Percentiles rank a stretch among this genome's conserved stretches.
phyloP scores from a whole-genome alignment of 2,329 filamentous ascomycete species.

The Alternaria sp. region DNA sequence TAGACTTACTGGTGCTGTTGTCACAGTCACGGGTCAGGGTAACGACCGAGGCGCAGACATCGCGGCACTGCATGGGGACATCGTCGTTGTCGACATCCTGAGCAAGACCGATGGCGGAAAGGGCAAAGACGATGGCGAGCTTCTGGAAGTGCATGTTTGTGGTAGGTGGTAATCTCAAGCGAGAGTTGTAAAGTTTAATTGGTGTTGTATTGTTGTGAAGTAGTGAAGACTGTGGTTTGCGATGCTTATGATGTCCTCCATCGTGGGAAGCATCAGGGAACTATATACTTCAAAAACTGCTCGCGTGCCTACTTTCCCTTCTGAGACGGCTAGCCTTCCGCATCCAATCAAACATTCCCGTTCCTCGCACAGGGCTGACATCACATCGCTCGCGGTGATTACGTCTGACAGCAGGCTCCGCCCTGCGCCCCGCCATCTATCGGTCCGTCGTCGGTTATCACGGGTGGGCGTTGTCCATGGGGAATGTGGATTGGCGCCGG shows the following conservation, averaged over 20 bases:
- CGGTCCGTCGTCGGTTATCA: slow-evolving; percentile 10
- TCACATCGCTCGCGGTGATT: slow-evolving; percentile 5
- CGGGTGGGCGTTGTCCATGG: not conserved
- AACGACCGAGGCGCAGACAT: not conserved
- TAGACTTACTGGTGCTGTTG: not conserved
- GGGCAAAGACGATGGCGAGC: slow-evolving; percentile 9
- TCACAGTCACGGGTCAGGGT: slow-evolving; percentile 2
- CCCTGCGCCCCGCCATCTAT: slow-evolving; percentile 1
- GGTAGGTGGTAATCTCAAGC: not conserved
- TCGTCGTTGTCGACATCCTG: slow-evolving; percentile 9
- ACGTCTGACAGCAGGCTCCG: slow-evolving; percentile 5
- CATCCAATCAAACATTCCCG: not conserved
- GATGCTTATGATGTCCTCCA: not conserved
- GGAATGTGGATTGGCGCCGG: not conserved
- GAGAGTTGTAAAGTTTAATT: not conserved
- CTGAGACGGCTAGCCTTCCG: not conserved
- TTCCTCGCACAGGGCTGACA: not conserved
- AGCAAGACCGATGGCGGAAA: slow-evolving; percentile 9
- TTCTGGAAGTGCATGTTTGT: slow-evolving; percentile 10
- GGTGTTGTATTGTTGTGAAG: not conserved
- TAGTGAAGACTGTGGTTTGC: not conserved
- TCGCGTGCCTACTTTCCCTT: slow-evolving; percentile 11
- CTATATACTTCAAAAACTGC: not conserved
- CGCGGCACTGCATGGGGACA: slow-evolving; percentile 2
- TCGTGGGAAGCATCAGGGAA: not conserved